A percentile compares a stretch with the other conserved stretches of the same genome.
These are phyloP conservation scores for Kodamaea suecica DNA, from an alignment of 1,139 yeast genomes.

Conservation along the genomic window DNA sequence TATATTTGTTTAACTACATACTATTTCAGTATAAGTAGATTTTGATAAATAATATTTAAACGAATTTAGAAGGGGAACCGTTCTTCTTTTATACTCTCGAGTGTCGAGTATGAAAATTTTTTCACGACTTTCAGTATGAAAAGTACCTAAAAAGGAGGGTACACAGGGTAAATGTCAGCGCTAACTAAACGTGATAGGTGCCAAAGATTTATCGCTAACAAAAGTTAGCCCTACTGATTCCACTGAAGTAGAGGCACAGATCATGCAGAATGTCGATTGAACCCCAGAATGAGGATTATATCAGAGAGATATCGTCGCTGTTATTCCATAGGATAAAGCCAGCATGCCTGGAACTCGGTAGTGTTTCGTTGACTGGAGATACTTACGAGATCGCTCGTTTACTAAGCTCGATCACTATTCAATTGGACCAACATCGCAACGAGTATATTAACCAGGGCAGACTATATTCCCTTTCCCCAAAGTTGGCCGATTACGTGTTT, in stretches of 20 bases:
- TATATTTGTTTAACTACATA: conserved; percentile 4
- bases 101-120: conserved; percentile 1
- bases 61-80: background rate
- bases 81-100: conserved; percentile 3
- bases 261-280: background rate
- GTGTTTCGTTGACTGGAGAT: conserved; percentile 17
- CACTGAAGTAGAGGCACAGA: background rate
- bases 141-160: background rate
- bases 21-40: conserved; percentile 5
- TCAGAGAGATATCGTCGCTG: conserved; percentile 22
- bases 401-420: conserved; percentile 6
- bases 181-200: background rate
- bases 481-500: conserved; percentile 42
- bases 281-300: conserved; percentile 2
- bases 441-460: conserved; percentile 10
- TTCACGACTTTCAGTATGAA: too few species aligned
- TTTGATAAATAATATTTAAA: conserved; percentile 2
- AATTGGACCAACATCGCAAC: conserved; percentile 17
- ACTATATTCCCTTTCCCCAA: conserved; percentile 25
- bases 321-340: conserved; percentile 34
- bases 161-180: background rate
- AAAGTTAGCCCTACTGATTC: too few species aligned
- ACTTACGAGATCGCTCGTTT: conserved; percentile 1
- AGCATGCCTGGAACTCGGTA: conserved; percentile 31
- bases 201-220: too few species aligned